These are phyloP conservation scores for Aspergillus sp. DNA, from an alignment of 2,329 filamentous ascomycete species.

Conservation along the genomic window DNA sequence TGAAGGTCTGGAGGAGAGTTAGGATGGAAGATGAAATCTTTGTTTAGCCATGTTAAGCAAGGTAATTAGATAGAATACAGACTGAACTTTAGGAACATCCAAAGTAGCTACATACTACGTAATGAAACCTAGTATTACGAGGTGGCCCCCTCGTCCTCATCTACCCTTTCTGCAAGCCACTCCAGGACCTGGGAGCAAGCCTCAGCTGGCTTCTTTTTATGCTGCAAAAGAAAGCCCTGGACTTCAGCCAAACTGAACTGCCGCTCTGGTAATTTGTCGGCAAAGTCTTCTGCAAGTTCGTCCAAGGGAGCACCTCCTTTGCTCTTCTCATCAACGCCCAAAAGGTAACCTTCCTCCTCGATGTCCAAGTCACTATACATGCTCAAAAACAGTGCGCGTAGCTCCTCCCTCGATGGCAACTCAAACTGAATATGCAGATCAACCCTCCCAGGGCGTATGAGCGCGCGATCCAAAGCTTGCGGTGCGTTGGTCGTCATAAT, in stretches of 20 bases:
- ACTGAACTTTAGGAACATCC: too few species aligned
- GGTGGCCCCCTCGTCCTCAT: too few species aligned
- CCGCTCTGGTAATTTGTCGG: conserved; percentile 52
- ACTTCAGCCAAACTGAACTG: conserved; percentile 62
- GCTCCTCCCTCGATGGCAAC: conserved; percentile 24
- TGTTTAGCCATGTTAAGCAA: too few species aligned
- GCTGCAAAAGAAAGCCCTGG: conserved; percentile 63
- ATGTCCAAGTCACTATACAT: conserved; percentile 37
- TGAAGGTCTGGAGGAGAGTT: background rate
- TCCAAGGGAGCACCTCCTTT: conserved; percentile 26
- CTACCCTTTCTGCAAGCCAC: conserved; percentile 2
- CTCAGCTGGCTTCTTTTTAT: conserved; percentile 58
- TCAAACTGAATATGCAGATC: conserved; percentile 66
- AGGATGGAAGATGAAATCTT: too few species aligned
- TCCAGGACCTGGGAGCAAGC: conserved; percentile 52
- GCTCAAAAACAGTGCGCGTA: conserved; percentile 29
- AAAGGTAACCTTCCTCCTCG: conserved; percentile 29
- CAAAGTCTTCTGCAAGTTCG: conserved; percentile 43
- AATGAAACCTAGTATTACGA: too few species aligned
- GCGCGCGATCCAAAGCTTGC: conserved; percentile 68
- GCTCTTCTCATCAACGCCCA: too few species aligned
- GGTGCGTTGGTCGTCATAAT: conserved; percentile 80
- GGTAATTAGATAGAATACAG: too few species aligned
- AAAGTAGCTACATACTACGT: too few species aligned
- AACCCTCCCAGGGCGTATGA: conserved; percentile 71